Conservation (phyloP, 768 basidiomycete species). For the Auricularia sp. region DNA sequence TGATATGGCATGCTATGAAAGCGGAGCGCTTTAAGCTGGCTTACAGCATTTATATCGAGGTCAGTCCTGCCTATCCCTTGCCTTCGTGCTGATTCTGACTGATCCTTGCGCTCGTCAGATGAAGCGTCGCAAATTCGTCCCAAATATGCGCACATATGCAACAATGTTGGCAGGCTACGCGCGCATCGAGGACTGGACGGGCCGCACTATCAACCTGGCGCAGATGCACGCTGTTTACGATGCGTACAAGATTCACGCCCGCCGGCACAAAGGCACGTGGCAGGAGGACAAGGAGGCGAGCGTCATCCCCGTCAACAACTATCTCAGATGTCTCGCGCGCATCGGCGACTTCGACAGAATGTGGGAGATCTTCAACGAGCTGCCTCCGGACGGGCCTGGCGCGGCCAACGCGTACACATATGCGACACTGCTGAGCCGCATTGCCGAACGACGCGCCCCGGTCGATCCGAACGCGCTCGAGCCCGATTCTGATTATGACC, state of each 20-base stretch:
- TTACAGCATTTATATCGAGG: slow-evolving; percentile 61
- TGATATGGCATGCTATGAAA: slow-evolving; percentile 57
- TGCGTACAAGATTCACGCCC: slow-evolving; percentile 40
- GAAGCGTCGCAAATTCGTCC: slow-evolving; percentile 72
- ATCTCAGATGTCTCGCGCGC: slow-evolving; percentile 57
- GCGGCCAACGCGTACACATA: slow-evolving; percentile 51
- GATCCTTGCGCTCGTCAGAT: slow-evolving; percentile 37
- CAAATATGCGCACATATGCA: slow-evolving; percentile 54
- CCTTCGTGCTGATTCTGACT: slow-evolving; percentile 3
- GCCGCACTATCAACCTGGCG: slow-evolving; percentile 40
- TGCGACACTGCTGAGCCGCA: slow-evolving; percentile 53
- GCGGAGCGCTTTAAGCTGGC: slow-evolving; percentile 46
- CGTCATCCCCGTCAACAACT: slow-evolving; percentile 41
- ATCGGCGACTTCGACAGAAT: slow-evolving; percentile 52
- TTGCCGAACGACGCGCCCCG: slow-evolving; percentile 20
- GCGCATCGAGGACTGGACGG: slow-evolving; percentile 50
- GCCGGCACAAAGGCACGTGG: slow-evolving; percentile 38
- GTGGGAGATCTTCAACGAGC: slow-evolving; percentile 63
- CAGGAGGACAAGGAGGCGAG: slow-evolving; percentile 37
- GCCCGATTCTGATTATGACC: slow-evolving; percentile 8
- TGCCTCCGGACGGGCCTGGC: slow-evolving; percentile 55
- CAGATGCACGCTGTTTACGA: slow-evolving; percentile 49
- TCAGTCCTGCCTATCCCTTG: slow-evolving; percentile 23
- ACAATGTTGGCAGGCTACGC: slow-evolving; percentile 60
- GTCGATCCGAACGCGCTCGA: slow-evolving; percentile 10